Conservation (phyloP, 2,329 filamentous ascomycete species). For the Microcyclospora tardicrescens region DNA sequence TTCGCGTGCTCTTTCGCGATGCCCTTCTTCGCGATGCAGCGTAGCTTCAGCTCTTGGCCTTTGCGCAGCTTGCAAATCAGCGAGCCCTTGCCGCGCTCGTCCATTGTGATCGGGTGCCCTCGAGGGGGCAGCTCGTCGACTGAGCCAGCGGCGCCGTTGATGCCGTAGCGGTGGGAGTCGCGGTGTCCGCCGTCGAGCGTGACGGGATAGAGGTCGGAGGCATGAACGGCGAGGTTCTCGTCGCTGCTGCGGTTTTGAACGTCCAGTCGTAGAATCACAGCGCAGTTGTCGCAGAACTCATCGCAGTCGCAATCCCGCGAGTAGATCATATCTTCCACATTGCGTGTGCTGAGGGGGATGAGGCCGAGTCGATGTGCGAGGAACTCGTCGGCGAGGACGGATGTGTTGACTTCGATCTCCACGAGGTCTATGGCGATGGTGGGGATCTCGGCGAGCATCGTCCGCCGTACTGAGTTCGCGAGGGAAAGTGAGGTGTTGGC, state of each 20-base stretch:
- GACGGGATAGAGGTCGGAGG: conserved; percentile 65
- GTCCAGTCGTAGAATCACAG: conserved; percentile 70
- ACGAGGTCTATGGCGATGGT: conserved; percentile 92
- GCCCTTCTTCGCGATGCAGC: conserved; percentile 92
- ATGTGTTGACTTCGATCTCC: conserved; percentile 83
- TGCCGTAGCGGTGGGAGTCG: conserved; percentile 35
- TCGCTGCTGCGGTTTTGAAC: conserved; percentile 58
- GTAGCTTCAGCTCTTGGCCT: conserved; percentile 80
- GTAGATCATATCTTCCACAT: conserved; percentile 70
- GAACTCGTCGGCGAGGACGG: conserved; percentile 94
- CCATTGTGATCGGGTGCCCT: conserved; percentile 70
- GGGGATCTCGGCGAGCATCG: conserved; percentile 86
- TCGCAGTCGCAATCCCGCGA: conserved; percentile 94
- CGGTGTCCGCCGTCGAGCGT: conserved; percentile 52
- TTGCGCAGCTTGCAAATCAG: conserved; percentile 83
- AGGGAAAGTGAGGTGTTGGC: conserved; percentile 80
- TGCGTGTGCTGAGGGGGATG: conserved; percentile 73
- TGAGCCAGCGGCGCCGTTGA: conserved; percentile 69
- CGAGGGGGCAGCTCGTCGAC: conserved; percentile 38
- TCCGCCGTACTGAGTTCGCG: conserved; percentile 81
- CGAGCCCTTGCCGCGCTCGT: conserved; percentile 67
- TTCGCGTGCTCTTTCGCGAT: conserved; percentile 98
- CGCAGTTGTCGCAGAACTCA: conserved; percentile 84
- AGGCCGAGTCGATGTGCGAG: conserved; percentile 84
- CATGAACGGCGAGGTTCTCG: conserved; percentile 87